Base-by-base conservation (phyloP, 2,329 filamentous ascomycete genomes). In the Karstenula rhodostoma region DNA sequence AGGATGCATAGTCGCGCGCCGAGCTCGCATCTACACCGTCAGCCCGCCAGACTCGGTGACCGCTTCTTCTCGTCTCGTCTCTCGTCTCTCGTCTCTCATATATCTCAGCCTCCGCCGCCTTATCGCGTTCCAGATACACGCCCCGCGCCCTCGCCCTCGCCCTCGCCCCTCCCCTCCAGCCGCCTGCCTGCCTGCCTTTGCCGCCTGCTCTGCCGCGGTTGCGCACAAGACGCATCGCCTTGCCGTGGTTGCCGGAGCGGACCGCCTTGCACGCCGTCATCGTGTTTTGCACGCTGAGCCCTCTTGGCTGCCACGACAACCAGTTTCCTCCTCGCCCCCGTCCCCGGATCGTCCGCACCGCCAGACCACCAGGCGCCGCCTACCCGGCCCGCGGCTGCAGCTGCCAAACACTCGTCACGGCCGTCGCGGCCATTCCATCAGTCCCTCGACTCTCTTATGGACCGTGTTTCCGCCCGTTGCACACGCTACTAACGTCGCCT, bases 401-500 rank as follows among this genome's bases (percentile, higher is more conserved):
- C 40, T 47, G 52, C 37, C 42, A 55, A 42, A 46, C 27, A 17
- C 27, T 46, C 40, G 27, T 46, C 37, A 46, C 35, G 19, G 17
- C 37, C 40, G 27, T 46, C 37, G 33, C 35, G 19, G 17, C 37
- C 17, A 25, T 32, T 17, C 51, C 29, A 25, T 17, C 23, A 17
- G 25, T 54, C 35, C 51, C 25, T 37, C 37, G 37, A n/a, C 19
- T 43, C 22, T 35, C 37, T 22, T 25, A 52, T 52, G 49, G 19
- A 23, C 49, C 19, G 33, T 22, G 49, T 52, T 52, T n/a, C 22
- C 49, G 25, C 19, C 49, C 3, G 49, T 52, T 9, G 49, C 49
- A 42, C 49, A 42, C 22, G 49, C 60, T 29, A 47, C 47, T 56
- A 40, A 56, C 53, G 58, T 54, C 44, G 52, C 57, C 32, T 62